Evolutionary conservation across 371 early-diverging fungal genomes (phyloP), one percentile per base, ranked within the genome.

Genomic region (Cladochytrium tenue): DNA sequence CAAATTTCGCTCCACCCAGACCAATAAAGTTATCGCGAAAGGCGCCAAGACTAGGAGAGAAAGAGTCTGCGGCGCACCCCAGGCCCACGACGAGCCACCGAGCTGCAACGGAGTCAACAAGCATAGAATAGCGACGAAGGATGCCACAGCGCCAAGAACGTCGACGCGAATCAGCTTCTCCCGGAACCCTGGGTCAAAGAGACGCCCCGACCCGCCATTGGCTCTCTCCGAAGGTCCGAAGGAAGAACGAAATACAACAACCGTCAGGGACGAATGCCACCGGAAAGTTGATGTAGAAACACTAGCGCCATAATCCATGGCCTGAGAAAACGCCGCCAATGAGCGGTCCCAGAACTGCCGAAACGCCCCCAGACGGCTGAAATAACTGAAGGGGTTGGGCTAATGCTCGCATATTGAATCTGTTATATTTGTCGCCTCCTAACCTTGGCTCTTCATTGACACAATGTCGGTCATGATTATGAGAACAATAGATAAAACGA

Each of bases 281-380:
- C 13, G 66, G 66, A 10, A 66, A 33, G 61, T 87, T 90, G 52
- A 79, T 75, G 60, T 72, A 80, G 55, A 77, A 77, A n/a, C 60
- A 64, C 74, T 67, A 69, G 7, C 72, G 34, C 74, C 74, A 74
- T 7, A 67, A 58, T 17, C 67, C 51, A n/a, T 60, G n/a, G 58
- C 69, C 76, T 26, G 63, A 52, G 64, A 70, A 73, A 25, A 60
- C 60, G 51, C 75, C 75, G 15, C 74, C 74, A 15, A 74, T 3
- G 2, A 74, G 50, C 23, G 76, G 74, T 23, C 76, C 76, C 15
- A 70, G 33, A 28, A 77, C 74, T 1, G 74, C 34, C 15, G 76
- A 67, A 7, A 76, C 36, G 2, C 73, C 81, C 26, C 76, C 69
- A 68, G 33, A 75, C 64, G 53, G 73, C 53, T 20, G 76, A 76